phyloP scores from a whole-genome alignment of 2,329 filamentous ascomycete species.

The Ophiostoma montium region DNA sequence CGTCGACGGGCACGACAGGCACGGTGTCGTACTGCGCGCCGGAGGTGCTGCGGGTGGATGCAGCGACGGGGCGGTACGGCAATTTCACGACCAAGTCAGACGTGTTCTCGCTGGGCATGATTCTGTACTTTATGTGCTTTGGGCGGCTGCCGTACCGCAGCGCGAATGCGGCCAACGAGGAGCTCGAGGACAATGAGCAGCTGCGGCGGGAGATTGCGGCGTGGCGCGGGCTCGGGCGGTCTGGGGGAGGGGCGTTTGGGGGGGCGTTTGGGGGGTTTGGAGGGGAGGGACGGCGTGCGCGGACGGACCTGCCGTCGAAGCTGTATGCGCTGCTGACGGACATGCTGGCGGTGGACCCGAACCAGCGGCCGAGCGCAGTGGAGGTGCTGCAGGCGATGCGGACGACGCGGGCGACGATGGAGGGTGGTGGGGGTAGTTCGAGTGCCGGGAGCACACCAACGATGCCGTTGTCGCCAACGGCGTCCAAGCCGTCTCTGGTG shows the following conservation, averaged over 20 bases:
- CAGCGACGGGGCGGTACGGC: slow-evolving; percentile 55
- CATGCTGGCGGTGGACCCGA: slow-evolving; percentile 63
- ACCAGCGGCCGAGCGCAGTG: slow-evolving; percentile 65
- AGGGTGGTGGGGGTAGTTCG: neutral
- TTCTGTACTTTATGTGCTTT: slow-evolving; percentile 96
- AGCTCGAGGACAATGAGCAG: slow-evolving; percentile 78
- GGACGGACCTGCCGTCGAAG: slow-evolving; percentile 71
- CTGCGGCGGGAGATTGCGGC: slow-evolving; percentile 72
- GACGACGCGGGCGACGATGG: slow-evolving; percentile 31
- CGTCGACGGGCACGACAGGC: slow-evolving; percentile 83
- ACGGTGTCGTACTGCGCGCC: slow-evolving; percentile 97
- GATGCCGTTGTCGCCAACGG: neutral
- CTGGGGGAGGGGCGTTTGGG: too few species aligned
- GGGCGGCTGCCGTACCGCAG: slow-evolving; percentile 71
- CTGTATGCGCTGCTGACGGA: slow-evolving; percentile 75
- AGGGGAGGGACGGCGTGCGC: slow-evolving; percentile 57
- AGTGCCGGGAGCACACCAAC: neutral
- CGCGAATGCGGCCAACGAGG: slow-evolving; percentile 75
- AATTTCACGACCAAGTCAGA: slow-evolving; percentile 97
- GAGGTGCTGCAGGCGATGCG: slow-evolving; percentile 73
- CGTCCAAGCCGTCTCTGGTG: slow-evolving; percentile 14
- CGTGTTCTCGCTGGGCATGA: slow-evolving; percentile 97
- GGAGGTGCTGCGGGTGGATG: slow-evolving; percentile 64
- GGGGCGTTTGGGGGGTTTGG: too few species aligned
- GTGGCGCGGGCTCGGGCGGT: slow-evolving; percentile 81